Percentiles rank a stretch among this genome's conserved stretches.
These are phyloP conservation scores for Thyridium curvatum DNA, from an alignment of 2,329 filamentous ascomycete species.

Conservation along the genomic window DNA sequence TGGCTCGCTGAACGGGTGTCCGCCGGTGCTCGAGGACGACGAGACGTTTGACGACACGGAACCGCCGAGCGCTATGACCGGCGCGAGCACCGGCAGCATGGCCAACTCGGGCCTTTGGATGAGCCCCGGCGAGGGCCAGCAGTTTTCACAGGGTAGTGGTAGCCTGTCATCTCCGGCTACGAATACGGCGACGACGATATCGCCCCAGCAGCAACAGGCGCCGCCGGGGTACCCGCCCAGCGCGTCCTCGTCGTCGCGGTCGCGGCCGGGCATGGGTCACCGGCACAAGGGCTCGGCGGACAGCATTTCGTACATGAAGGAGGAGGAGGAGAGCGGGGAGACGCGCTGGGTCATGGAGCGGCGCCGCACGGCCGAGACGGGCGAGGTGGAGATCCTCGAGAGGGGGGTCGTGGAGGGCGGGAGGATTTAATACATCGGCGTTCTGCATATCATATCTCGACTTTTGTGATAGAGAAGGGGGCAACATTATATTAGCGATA, in stretches of 20 bases:
- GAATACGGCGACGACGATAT: neutral
- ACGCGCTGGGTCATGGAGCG: slow-evolving; percentile 66
- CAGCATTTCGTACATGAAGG: slow-evolving; percentile 62
- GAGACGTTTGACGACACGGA: slow-evolving; percentile 15
- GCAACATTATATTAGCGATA: no score
- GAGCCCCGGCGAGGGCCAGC: slow-evolving; percentile 10
- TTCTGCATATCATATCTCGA: slow-evolving; percentile 7
- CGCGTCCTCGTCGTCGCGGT: slow-evolving; percentile 10
- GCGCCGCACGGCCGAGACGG: slow-evolving; percentile 57
- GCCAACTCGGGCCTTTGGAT: slow-evolving; percentile 17
- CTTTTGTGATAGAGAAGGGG: no score
- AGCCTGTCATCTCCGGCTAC: no score
- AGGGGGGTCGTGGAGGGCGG: slow-evolving; percentile 57
- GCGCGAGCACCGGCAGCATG: slow-evolving; percentile 12
- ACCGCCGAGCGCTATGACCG: slow-evolving; percentile 1
- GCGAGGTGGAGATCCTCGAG: slow-evolving; percentile 58
- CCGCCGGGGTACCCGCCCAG: neutral
- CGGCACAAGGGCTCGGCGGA: slow-evolving; percentile 53
- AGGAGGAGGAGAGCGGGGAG: slow-evolving; percentile 52
- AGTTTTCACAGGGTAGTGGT: neutral
- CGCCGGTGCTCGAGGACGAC: slow-evolving; percentile 33
- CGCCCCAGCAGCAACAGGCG: slow-evolving; percentile 1
- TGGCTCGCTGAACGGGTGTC: slow-evolving; percentile 21
- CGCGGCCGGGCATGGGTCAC: slow-evolving; percentile 33
- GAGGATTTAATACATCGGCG: slow-evolving; percentile 27